phyloP scores from a whole-genome alignment of 2,329 filamentous ascomycete genomes.

The Kalaharituber pfeilii region DNA sequence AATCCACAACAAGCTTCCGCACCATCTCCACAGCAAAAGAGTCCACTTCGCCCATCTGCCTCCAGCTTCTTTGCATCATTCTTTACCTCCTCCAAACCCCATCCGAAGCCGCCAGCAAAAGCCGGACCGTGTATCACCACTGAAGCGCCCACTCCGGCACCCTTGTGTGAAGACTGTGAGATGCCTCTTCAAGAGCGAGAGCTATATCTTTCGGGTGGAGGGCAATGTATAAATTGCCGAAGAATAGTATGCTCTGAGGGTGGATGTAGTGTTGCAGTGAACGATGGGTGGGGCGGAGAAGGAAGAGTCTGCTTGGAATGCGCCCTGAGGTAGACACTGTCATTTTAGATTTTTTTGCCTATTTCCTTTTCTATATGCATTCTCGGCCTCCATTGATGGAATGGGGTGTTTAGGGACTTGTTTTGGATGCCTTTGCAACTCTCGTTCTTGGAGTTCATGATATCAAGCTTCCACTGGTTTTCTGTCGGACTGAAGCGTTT shows the following conservation, averaged over 20 bases:
- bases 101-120: background rate
- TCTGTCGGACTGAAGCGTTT: too few species aligned
- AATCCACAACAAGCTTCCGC: background rate
- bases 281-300: background rate
- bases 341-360: too few species aligned
- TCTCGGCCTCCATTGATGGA: too few species aligned
- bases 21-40: background rate
- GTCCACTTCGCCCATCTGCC: background rate
- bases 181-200: conserved; percentile 1
- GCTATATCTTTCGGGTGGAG: background rate
- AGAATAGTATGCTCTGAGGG: background rate
- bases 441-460: too few species aligned
- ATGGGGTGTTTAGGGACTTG: too few species aligned
- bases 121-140: background rate
- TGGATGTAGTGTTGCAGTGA: background rate
- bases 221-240: background rate
- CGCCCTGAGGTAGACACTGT: background rate
- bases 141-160: background rate
- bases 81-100: background rate
- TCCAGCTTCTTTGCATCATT: background rate
- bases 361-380: too few species aligned
- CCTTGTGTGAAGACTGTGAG: conserved; percentile 1
- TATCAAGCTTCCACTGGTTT: too few species aligned
- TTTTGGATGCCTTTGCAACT: too few species aligned
- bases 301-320: background rate